phyloP scores from a whole-genome alignment of 441 rosid genomes.

The Mallotus japonicus region DNA sequence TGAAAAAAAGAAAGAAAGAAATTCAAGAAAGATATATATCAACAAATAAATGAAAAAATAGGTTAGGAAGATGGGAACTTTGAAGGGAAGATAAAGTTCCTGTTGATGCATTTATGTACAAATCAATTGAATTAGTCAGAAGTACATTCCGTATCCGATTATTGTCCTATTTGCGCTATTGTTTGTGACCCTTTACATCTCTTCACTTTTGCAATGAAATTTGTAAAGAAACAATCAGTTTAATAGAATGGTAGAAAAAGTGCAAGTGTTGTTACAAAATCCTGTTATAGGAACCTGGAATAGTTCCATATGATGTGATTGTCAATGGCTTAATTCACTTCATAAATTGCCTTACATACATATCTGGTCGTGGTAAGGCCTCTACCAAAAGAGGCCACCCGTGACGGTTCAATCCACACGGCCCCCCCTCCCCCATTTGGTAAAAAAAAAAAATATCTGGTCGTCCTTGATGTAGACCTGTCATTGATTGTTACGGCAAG shows the following conservation, averaged over 20 bases:
- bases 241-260: background rate
- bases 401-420: too few relatives aligned
- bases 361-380: background rate
- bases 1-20: too few relatives aligned
- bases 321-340: background rate
- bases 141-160: background rate
- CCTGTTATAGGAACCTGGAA: background rate
- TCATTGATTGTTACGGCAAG: background rate
- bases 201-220: background rate
- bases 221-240: background rate
- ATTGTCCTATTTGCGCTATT: background rate
- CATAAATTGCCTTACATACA: background rate
- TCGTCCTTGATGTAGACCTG: conserved; percentile 2
- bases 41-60: background rate
- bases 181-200: background rate
- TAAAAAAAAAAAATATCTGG: too few relatives aligned
- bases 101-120: background rate
- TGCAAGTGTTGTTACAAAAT: background rate
- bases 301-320: background rate
- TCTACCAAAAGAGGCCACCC: too few relatives aligned
- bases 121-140: background rate
- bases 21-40: too few relatives aligned
- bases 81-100: conserved; percentile 2
- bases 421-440: too few relatives aligned
- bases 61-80: background rate